Base-by-base conservation (phyloP, 2,329 filamentous ascomycete species). In the Clarireedia sp. region DNA sequence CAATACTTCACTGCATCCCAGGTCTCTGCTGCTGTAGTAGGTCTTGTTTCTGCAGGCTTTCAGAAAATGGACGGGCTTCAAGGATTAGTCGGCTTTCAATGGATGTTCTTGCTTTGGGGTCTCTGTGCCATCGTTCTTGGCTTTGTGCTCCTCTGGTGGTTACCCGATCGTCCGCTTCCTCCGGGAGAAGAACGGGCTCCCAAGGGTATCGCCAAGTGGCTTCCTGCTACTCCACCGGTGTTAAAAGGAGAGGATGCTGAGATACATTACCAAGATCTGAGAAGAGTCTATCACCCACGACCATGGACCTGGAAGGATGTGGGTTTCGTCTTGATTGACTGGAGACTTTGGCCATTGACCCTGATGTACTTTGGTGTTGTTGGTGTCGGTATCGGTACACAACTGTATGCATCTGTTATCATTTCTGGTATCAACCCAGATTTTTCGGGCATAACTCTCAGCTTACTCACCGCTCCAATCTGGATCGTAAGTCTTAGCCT, bases 311-410 rank as follows among this genome's bases (percentile, higher is more conserved):
- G 88, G 59, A 81, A 74, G 53, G 89, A 96, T 62, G 75, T 96
- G 1, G 74, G 75, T 23, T 73, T 75, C 23, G 87, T 95, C 1
- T 73, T 95, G 29, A 76, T 87, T 37, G 90, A 96, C 71, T 95
- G 90, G 90, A 82, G 90, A 2, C 76, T 95, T 17, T 96, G 89
- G 87, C 90, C 90, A 1, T 72, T 96, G 62, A 78, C 86, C 1
- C 67, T 95, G 52, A 96, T 96, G 90, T 96, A 96, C 72, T 95
- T 96, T 72, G 90, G 90, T 19, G 90, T 96, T 3, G 90, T 96
- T 1, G 90, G 90, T 21, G 90, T 95, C 3, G 90, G 90, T 8
- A 95, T 95, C 59, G 90, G 90, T 45, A 90, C 89, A 0, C 90
- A 95, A 72, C 82, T 88, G 47, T 96, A 96, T 67, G 89, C 87